phyloP scores from a whole-genome alignment of 1,284 basidiomycete species.

The Fomes fomentarius region DNA sequence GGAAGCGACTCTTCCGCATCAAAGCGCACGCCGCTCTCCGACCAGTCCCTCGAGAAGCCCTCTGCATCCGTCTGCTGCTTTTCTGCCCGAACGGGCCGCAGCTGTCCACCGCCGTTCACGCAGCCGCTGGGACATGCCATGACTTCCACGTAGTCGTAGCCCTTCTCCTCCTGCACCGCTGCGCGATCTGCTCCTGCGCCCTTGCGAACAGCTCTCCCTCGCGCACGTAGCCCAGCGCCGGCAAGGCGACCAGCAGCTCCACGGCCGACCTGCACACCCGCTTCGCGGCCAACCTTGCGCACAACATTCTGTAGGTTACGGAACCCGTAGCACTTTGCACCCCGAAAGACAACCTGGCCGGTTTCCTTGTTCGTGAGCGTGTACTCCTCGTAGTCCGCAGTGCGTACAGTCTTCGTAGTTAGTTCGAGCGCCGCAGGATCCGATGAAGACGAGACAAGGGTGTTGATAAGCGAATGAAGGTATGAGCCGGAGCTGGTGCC shows the following conservation, averaged over 20 bases:
- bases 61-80: constrained; percentile 53
- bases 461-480: constrained; percentile 74
- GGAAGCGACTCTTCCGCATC: constrained; percentile 39
- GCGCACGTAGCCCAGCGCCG: constrained; percentile 38
- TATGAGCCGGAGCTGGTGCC: constrained; percentile 96
- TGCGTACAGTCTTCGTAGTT: constrained; percentile 61
- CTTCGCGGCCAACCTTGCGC: constrained; percentile 86
- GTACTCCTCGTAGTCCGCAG: constrained; percentile 70
- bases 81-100: constrained; percentile 53
- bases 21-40: constrained; percentile 48
- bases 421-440: constrained; percentile 55
- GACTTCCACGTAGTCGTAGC: constrained; percentile 97
- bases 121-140: constrained; percentile 99
- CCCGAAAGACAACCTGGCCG: constrained; percentile 81
- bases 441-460: constrained; percentile 46
- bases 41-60: constrained; percentile 61
- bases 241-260: constrained; percentile 64
- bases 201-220: constrained; percentile 35
- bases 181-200: constrained; percentile 33
- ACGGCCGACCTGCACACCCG: constrained; percentile 72
- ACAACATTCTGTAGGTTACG: constrained; percentile 98
- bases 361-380: constrained; percentile 48
- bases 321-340: constrained; percentile 97
- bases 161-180: constrained; percentile 49
- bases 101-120: constrained; percentile 96